Conservation (phyloP, 306 rosid species). For the Vachellia collinsii region DNA sequence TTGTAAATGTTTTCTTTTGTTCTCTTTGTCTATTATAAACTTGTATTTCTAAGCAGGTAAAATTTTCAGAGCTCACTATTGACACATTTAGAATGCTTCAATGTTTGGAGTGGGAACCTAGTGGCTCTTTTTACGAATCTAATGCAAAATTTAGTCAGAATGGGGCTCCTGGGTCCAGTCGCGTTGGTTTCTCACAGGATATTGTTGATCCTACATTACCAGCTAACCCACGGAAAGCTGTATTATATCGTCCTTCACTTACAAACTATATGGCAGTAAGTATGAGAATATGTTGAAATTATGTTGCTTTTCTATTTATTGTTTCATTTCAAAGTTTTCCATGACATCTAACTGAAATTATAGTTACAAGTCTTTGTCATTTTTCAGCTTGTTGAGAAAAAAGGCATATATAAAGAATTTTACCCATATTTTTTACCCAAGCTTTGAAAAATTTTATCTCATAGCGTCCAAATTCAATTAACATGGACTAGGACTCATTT, state of each 20-base stretch:
- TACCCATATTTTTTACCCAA: neutral
- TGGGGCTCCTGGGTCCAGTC: constrained; percentile 64
- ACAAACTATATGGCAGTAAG: constrained; percentile 95
- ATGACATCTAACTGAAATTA: neutral
- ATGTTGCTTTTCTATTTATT: neutral
- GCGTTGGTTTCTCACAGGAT: constrained; percentile 74
- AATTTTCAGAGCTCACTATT: constrained; percentile 86
- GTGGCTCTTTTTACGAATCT: constrained; percentile 84
- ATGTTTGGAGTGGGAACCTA: constrained; percentile 96
- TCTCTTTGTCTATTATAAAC: constrained; percentile 12
- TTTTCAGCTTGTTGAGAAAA: neutral
- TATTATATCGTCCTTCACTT: constrained; percentile 79
- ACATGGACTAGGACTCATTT: neutral
- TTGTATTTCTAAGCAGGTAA: constrained; percentile 61
- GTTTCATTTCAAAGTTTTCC: constrained; percentile 29
- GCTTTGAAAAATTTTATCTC: neutral
- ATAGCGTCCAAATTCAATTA: neutral
- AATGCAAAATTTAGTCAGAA: constrained; percentile 65
- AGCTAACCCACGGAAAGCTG: constrained; percentile 84
- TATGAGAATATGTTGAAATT: constrained; percentile 35
- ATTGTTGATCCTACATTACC: constrained; percentile 92
- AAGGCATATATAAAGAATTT: too few relatives aligned
- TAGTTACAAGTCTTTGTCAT: neutral
- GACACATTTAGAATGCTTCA: constrained; percentile 99
- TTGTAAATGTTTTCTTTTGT: constrained; percentile 29